Evolutionary conservation across 345 rosid species (phyloP).

Genomic region (Reutealis trisperma): DNA sequence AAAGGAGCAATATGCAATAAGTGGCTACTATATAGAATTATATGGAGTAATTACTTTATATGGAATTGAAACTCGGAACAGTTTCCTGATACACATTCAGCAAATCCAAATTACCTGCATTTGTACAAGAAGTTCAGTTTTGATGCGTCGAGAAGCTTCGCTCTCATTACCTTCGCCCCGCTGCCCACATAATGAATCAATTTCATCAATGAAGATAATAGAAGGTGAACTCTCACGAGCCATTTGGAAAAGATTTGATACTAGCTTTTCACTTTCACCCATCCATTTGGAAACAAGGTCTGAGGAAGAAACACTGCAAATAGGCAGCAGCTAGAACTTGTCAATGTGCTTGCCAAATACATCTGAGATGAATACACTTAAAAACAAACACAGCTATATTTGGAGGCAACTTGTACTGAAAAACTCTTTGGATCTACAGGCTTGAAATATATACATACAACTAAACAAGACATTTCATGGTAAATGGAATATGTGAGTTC

Average conservation of each 20-base stretch:
- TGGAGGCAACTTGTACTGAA: not conserved
- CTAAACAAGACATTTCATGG: not conserved
- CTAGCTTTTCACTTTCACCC: constrained; percentile 98
- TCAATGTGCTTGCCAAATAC: not conserved
- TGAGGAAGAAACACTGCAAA: constrained; percentile 75
- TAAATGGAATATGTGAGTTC: not conserved
- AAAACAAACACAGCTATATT: not conserved
- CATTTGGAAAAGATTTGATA: constrained; percentile 85
- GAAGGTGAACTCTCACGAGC: constrained; percentile 93
- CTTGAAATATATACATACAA: too few species aligned
- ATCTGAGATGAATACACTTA: not conserved
- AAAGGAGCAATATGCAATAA: not conserved
- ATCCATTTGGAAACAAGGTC: constrained; percentile 97
- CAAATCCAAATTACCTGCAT: constrained; percentile 68
- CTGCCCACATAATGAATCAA: constrained; percentile 86
- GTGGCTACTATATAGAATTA: not conserved
- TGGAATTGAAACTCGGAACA: not conserved
- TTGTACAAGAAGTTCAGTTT: constrained; percentile 93
- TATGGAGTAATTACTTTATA: not conserved
- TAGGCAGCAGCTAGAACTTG: not conserved
- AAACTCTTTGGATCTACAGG: not conserved
- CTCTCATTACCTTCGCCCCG: constrained; percentile 95
- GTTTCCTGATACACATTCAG: not conserved
- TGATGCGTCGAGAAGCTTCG: constrained; percentile 94
- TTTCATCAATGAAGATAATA: constrained; percentile 86